These are phyloP conservation scores for Penicillium paneum DNA, from an alignment of 2,329 filamentous ascomycete species.

Conservation along the genomic window DNA sequence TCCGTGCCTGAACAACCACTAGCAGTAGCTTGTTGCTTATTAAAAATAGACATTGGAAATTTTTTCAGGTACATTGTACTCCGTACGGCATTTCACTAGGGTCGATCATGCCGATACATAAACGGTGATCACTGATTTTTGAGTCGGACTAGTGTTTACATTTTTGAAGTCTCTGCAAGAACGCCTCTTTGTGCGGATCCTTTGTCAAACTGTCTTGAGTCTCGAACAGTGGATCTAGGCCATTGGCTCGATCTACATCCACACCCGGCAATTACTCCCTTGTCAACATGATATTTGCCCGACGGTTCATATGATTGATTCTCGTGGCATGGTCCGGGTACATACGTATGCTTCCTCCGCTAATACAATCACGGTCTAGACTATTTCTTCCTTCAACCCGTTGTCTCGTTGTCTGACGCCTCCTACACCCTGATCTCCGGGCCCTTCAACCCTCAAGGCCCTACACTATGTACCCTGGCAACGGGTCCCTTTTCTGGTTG, in stretches of 20 bases:
- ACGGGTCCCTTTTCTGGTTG: background rate
- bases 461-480: background rate
- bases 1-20: background rate
- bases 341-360: background rate
- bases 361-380: background rate
- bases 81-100: background rate
- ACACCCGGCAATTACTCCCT: background rate
- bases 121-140: background rate
- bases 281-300: background rate
- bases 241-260: background rate
- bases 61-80: too few relatives aligned
- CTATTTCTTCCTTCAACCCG: background rate
- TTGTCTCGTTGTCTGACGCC: background rate
- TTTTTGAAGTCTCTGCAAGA: background rate
- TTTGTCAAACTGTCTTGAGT: background rate
- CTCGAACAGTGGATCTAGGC: background rate
- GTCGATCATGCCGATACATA: background rate
- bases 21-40: background rate
- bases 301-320: background rate
- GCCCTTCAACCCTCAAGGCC: background rate
- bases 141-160: background rate
- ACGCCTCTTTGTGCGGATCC: background rate
- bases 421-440: background rate
- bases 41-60: constrained; percentile 2
- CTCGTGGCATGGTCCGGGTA: background rate